These are phyloP conservation scores for Lineolata rhizophorae DNA, from an alignment of 495 filamentous ascomycete genomes.

Conservation along the genomic window DNA sequence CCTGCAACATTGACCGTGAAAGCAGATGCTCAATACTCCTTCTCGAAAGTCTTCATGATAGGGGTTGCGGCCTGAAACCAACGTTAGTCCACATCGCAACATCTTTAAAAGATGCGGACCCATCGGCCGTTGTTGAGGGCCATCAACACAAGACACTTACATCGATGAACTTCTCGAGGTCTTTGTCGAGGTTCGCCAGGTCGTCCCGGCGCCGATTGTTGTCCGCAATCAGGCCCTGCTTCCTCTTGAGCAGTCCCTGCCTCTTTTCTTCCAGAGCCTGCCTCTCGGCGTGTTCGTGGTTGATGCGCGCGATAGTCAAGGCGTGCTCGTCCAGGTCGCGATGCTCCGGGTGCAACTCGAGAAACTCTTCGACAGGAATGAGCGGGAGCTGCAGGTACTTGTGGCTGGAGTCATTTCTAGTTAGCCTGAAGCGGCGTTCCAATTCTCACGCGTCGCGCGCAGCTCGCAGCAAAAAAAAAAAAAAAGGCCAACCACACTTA, in stretches of 20 bases:
- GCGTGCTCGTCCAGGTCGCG: slow-evolving; percentile 45
- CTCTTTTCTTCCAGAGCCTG: slow-evolving; percentile 73
- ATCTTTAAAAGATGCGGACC: neutral
- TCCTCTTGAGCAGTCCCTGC: slow-evolving; percentile 68
- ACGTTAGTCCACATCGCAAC: too few relatives aligned
- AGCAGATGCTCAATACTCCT: too few relatives aligned
- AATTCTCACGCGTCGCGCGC: neutral
- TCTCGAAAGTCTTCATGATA: slow-evolving; percentile 3
- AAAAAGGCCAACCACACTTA: slow-evolving; percentile 23
- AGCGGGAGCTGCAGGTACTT: slow-evolving; percentile 70
- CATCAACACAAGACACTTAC: slow-evolving; percentile 6
- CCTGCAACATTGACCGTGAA: too few relatives aligned
- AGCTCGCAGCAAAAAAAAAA: neutral
- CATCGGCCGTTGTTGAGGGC: neutral
- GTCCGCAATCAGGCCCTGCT: slow-evolving; percentile 76
- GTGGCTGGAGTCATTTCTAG: slow-evolving; percentile 35
- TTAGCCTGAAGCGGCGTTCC: slow-evolving; percentile 6
- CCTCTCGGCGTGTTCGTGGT: slow-evolving; percentile 71
- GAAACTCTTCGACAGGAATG: slow-evolving; percentile 63
- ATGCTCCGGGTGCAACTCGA: slow-evolving; percentile 56
- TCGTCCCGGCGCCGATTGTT: slow-evolving; percentile 93
- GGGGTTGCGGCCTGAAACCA: slow-evolving; percentile 1
- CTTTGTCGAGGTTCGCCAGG: slow-evolving; percentile 65
- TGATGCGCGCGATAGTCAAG: slow-evolving; percentile 78
- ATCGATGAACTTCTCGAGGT: slow-evolving; percentile 80